Conservation (phyloP, 1,284 basidiomycete genomes). For the Ganoderma multipileum region DNA sequence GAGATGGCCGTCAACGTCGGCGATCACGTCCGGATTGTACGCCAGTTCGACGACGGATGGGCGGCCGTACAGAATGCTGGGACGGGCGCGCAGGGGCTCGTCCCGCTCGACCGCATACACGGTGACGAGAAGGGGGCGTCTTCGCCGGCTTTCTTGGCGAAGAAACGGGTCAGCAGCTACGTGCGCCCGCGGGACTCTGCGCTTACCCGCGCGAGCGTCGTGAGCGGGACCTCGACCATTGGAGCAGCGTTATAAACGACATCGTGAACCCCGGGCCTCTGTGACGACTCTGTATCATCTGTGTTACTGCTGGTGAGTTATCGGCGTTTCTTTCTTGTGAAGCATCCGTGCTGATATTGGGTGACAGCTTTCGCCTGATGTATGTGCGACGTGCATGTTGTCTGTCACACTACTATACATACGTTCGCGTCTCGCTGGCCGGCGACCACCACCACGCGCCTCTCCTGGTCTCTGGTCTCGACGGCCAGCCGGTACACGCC, state of each 20-base stretch:
- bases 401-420: conserved; percentile 19
- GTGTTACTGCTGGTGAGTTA: conserved; percentile 9
- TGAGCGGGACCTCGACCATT: conserved; percentile 21
- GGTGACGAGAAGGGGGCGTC: conserved; percentile 54
- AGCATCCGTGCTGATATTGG: neutral
- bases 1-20: conserved; percentile 60
- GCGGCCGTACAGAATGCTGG: conserved; percentile 49
- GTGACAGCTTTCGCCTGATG: conserved; percentile 2
- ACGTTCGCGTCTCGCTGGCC: conserved; percentile 21
- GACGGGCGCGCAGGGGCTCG: conserved; percentile 46
- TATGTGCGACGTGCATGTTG: conserved; percentile 14
- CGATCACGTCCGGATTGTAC: conserved; percentile 60
- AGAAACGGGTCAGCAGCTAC: conserved; percentile 55
- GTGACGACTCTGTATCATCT: conserved; percentile 5
- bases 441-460: conserved; percentile 16
- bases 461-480: conserved; percentile 26
- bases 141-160: conserved; percentile 53
- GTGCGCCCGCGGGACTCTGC: conserved; percentile 15
- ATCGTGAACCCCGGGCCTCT: neutral
- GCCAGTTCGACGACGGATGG: conserved; percentile 75
- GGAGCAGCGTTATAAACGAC: conserved; percentile 22
- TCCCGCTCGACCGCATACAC: conserved; percentile 70
- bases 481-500: conserved; percentile 22
- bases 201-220: conserved; percentile 15
- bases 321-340: neutral